These are phyloP conservation scores for Russula vinacea DNA, from an alignment of 768 basidiomycete genomes.

Conservation along the genomic window DNA sequence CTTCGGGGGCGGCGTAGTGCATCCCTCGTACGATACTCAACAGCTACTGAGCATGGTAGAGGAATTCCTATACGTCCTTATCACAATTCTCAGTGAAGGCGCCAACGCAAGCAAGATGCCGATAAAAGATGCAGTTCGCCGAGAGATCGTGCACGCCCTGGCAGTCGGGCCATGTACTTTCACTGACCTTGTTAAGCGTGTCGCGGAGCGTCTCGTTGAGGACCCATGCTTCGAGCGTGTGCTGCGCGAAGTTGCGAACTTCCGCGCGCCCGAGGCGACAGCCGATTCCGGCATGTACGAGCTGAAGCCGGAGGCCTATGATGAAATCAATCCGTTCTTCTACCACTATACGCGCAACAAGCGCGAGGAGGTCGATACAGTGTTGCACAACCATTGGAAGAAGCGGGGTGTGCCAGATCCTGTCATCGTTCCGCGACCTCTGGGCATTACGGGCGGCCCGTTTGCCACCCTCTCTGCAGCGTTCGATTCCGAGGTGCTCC, in stretches of 20 bases:
- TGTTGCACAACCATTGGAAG: constrained; percentile 63
- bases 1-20: constrained; percentile 64
- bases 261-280: constrained; percentile 74
- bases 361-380: constrained; percentile 83
- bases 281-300: constrained; percentile 85
- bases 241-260: constrained; percentile 73
- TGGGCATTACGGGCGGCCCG: constrained; percentile 62
- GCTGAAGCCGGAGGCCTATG: constrained; percentile 75
- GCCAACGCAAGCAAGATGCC: constrained; percentile 69
- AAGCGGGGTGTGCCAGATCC: constrained; percentile 62
- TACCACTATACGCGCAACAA: constrained; percentile 94
- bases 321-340: constrained; percentile 93
- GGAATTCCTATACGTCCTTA: constrained; percentile 83
- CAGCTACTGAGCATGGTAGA: constrained; percentile 87
- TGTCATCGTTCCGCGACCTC: constrained; percentile 70
- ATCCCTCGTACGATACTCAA: constrained; percentile 59
- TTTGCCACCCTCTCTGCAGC: constrained; percentile 62
- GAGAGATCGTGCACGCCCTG: constrained; percentile 88
- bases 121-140: constrained; percentile 58
- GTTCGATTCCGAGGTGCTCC: constrained; percentile 66
- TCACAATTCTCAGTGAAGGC: constrained; percentile 81
- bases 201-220: constrained; percentile 86
- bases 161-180: constrained; percentile 85
- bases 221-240: constrained; percentile 78
- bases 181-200: constrained; percentile 86